A percentile compares a stretch with the other conserved stretches of the same genome.
Evolutionary conservation across 805 yeast species (phyloP).

Genomic region (Saccharomyces eubayanus): DNA sequence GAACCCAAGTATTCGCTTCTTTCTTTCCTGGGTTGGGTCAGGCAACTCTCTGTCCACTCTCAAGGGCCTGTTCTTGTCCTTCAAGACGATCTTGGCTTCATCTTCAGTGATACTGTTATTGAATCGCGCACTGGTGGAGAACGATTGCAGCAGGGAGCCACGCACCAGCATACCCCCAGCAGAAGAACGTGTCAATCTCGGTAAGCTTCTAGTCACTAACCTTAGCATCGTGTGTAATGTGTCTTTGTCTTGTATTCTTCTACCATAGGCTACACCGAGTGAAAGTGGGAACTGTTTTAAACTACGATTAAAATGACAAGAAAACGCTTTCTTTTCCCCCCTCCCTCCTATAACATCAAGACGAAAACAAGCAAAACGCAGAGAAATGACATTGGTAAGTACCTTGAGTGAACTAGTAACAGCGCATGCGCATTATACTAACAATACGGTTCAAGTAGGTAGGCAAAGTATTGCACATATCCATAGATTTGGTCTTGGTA

Average conservation of each 20-base stretch:
- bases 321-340: neutral
- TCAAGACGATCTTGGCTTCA: conserved; percentile 12
- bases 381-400: conserved; percentile 1
- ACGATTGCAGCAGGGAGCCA: neutral
- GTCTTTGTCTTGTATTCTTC: neutral
- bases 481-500: conserved; percentile 51
- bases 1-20: conserved; percentile 47
- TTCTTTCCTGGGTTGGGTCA: conserved; percentile 55
- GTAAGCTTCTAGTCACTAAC: neutral
- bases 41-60: conserved; percentile 77
- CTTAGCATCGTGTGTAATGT: conserved; percentile 5
- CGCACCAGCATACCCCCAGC: conserved; percentile 2
- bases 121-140: neutral
- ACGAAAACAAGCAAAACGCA: neutral
- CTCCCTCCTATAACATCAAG: neutral
- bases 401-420: neutral
- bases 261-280: neutral
- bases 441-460: conserved; percentile 22
- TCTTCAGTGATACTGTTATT: conserved; percentile 1
- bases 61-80: conserved; percentile 35
- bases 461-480: conserved; percentile 49
- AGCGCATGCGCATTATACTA: neutral
- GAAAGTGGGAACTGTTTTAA: neutral
- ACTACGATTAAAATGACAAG: neutral
- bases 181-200: conserved; percentile 4